These are phyloP conservation scores for Penstemon davidsonii DNA, from an alignment of 257 asterid species.

Conservation along the genomic window DNA sequence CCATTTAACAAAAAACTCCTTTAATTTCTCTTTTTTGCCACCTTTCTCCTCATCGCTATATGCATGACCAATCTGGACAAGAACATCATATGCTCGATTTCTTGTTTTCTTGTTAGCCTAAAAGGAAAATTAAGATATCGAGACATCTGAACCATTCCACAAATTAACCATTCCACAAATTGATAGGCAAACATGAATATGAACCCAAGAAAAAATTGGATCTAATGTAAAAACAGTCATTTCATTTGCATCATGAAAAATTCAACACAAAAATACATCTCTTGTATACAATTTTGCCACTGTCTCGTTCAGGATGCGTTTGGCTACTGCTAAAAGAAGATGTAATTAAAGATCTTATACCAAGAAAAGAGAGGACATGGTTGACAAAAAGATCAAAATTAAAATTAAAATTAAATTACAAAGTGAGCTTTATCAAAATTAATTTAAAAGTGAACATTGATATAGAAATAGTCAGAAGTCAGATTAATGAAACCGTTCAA, in stretches of 20 bases:
- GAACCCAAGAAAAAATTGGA: background rate
- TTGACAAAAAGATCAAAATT: background rate
- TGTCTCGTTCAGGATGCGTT: background rate
- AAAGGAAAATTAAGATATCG: constrained; percentile 28
- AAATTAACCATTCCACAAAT: constrained; percentile 17
- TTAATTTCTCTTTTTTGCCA: constrained; percentile 61
- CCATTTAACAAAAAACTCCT: constrained; percentile 59
- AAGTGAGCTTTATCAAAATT: background rate
- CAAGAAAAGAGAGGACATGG: background rate
- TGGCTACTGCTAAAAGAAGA: background rate
- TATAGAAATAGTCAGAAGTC: no score
- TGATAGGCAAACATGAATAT: background rate
- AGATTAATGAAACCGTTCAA: no score
- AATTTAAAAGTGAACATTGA: no score
- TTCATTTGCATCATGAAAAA: background rate
- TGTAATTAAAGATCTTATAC: background rate
- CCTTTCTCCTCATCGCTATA: constrained; percentile 74
- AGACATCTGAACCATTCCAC: constrained; percentile 17
- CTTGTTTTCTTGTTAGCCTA: constrained; percentile 91
- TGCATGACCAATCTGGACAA: constrained; percentile 89
- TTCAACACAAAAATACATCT: background rate
- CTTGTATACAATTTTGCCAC: background rate
- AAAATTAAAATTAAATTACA: background rate
- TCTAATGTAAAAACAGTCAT: background rate
- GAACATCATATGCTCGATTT: constrained; percentile 90